These are phyloP conservation scores for Rheum nobile DNA, from an alignment of 148 eudicot species.

Conservation along the genomic window DNA sequence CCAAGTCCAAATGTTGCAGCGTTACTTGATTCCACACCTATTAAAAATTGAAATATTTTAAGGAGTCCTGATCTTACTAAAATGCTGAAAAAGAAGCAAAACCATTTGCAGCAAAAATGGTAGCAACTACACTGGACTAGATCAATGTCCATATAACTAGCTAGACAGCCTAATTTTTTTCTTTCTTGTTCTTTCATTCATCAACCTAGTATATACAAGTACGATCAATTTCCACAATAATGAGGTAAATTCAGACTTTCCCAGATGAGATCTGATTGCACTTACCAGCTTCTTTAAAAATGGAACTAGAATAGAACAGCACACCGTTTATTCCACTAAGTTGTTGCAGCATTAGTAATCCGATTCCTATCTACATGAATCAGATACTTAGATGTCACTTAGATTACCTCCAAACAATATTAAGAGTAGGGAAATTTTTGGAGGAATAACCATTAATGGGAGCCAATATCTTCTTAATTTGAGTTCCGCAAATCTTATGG, in stretches of 20 bases:
- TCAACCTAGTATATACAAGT: background rate
- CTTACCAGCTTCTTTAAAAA: slow-evolving; percentile 78
- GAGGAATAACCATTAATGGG: slow-evolving; percentile 63
- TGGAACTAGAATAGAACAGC: slow-evolving; percentile 79
- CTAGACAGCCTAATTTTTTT: background rate
- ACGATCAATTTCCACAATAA: background rate
- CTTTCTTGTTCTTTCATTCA: background rate
- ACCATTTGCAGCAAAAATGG: background rate
- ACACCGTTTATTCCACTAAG: slow-evolving; percentile 84
- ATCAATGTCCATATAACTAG: background rate
- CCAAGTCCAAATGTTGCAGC: slow-evolving; percentile 72
- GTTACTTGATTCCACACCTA: slow-evolving; percentile 69
- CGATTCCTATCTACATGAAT: slow-evolving; percentile 69
- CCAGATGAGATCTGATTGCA: background rate
- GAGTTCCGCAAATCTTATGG: slow-evolving; percentile 70
- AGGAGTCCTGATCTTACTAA: background rate
- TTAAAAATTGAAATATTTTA: background rate
- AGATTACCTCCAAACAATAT: background rate
- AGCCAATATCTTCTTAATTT: slow-evolving; percentile 85
- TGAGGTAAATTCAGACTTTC: background rate
- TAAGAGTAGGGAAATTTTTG: background rate
- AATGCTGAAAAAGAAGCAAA: background rate
- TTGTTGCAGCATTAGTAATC: slow-evolving; percentile 82
- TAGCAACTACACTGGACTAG: background rate
- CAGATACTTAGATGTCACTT: background rate